A percentile compares a stretch with the other conserved stretches of the same genome.
phyloP scores from a whole-genome alignment of 495 filamentous ascomycete species.

The Trichoderma orchidacearum region DNA sequence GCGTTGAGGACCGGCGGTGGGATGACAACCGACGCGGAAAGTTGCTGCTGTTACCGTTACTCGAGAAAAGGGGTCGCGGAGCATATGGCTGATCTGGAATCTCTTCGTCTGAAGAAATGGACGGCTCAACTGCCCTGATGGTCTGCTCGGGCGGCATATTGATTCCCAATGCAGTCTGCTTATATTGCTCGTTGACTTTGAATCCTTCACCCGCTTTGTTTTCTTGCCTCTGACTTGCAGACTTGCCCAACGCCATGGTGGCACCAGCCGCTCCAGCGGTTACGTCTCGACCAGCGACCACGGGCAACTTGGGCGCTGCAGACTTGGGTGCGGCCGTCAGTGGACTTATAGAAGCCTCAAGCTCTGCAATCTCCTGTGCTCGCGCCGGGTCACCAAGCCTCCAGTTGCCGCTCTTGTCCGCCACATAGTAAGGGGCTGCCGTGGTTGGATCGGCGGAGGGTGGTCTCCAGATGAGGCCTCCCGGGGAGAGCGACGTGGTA shows the following conservation, averaged over 20 bases:
- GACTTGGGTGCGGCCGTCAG: neutral
- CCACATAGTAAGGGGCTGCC: conserved; percentile 23
- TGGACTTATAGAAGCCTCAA: neutral
- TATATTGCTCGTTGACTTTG: neutral
- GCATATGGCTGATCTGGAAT: neutral
- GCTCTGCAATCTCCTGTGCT: conserved; percentile 6
- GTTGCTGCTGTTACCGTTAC: neutral
- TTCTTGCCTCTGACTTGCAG: neutral
- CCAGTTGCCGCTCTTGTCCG: conserved; percentile 33
- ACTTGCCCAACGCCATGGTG: neutral
- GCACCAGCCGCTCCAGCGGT: neutral
- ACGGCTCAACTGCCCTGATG: neutral
- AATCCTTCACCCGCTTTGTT: neutral
- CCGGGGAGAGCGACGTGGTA: conserved; percentile 7
- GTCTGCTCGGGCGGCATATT: neutral
- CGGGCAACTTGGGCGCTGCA: neutral
- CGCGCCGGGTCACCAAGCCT: conserved; percentile 14
- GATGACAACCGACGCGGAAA: neutral
- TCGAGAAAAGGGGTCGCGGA: neutral
- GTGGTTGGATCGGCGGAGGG: conserved; percentile 18
- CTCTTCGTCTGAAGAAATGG: neutral
- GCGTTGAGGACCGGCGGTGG: neutral
- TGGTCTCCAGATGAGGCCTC: conserved; percentile 23
- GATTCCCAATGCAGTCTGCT: neutral
- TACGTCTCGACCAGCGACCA: neutral